Conservation (phyloP, 768 basidiomycete genomes). For the Paxillus ammoniavirescens region DNA sequence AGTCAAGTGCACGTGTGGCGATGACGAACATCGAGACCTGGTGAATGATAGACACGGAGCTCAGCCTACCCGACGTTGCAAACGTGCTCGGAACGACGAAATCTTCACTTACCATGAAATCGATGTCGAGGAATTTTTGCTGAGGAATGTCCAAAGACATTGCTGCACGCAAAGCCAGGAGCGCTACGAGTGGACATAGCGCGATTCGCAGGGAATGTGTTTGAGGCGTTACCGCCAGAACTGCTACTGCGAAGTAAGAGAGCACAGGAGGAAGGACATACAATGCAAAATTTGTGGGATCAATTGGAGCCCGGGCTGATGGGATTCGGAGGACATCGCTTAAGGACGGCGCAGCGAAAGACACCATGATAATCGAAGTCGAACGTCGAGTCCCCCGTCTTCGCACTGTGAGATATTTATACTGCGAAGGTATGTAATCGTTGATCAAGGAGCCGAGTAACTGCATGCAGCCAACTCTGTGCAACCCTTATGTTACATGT, state of each 20-base stretch:
- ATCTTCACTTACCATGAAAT: constrained; percentile 9
- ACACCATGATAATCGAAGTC: background rate
- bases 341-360: background rate
- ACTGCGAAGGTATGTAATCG: too few relatives aligned
- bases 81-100: background rate
- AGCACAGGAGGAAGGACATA: constrained; percentile 41
- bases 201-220: constrained; percentile 45
- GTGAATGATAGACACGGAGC: background rate
- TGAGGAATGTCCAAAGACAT: constrained; percentile 5
- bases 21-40: constrained; percentile 16
- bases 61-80: background rate
- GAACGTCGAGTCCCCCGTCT: too few relatives aligned
- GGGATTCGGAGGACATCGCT: constrained; percentile 7
- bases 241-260: constrained; percentile 46
- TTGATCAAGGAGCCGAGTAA: too few relatives aligned
- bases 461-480: too few relatives aligned
- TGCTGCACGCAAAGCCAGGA: constrained; percentile 40
- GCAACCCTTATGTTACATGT: too few relatives aligned
- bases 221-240: constrained; percentile 46
- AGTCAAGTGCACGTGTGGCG: constrained; percentile 14
- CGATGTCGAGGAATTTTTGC: constrained; percentile 2
- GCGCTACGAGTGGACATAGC: constrained; percentile 45
- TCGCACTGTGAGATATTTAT: too few relatives aligned
- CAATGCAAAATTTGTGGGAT: constrained; percentile 30
- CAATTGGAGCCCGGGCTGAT: constrained; percentile 25